Evolutionary conservation across 169 alveolate species (phyloP), one percentile per base, ranked within the genome.

Genomic region (Cryptosporidium ryanae): DNA sequence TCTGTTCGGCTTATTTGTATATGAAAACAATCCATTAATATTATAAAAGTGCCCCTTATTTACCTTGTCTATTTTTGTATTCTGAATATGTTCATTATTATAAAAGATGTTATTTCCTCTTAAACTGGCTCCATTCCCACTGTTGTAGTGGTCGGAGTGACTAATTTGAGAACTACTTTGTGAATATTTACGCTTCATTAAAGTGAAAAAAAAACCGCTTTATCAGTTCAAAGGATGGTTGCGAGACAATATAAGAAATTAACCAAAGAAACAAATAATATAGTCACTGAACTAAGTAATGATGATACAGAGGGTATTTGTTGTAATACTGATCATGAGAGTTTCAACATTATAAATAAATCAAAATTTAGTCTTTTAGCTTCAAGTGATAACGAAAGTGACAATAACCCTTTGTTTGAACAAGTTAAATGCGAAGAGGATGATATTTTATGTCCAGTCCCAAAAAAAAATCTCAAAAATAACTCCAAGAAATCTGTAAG

Each of bases 181-280:
- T 59, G 87, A 21, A 59, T 43, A 76, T 59, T 76, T 76, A 13
- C 87, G 87, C 46, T 76, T 76, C 87, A 76, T 68, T 18, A 3
- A 27, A 32, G 13, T 4, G 46, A 38, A 38, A 38, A 49, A 4
- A 50, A 7, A 23, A 50, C 65, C 59, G 38, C 31, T 10, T 46
- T 18, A 15, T 6, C 29, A 50, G 25, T 48, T 25, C 10, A 4
- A 25, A 68, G 6, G 55, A 68, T 68, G 83, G 66, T 68, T 68
- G 34, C 66, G 15, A 68, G 43, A 32, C 83, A 68, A 54, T 68
- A n/a, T 29, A 68, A 68, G 32, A 21, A 52, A 54, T n/a, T 66
- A 46, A 1, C 32, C 1, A 32, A 68, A 68, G 54, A 25, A 27
- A 55, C 18, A 18, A 18, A 50, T n/a, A 50, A 61, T 61, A 15